Conservation (phyloP, 768 basidiomycete genomes). For the Leccinum aurantiacum region DNA sequence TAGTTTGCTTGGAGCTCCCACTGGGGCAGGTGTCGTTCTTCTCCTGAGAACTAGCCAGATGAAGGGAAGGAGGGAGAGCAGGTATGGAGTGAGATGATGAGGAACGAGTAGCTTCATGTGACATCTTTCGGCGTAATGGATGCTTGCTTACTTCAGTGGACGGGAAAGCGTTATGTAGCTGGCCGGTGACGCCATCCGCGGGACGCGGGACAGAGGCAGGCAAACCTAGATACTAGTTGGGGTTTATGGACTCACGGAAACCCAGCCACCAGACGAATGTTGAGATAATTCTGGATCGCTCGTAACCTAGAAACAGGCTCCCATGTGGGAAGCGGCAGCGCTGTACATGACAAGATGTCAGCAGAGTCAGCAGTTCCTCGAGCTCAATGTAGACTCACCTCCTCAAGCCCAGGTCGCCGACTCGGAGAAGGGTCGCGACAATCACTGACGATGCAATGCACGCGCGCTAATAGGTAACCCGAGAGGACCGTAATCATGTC, state of each 20-base stretch:
- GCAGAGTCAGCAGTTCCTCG: not conserved
- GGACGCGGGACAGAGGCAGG: not conserved
- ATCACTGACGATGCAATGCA: not conserved
- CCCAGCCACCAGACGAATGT: not conserved
- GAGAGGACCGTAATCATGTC: not conserved
- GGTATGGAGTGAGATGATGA: conserved; percentile 10
- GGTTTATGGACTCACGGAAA: conserved; percentile 3
- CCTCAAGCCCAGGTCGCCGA: not conserved
- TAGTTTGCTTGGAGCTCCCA: conserved; percentile 35
- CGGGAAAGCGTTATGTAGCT: conserved; percentile 7
- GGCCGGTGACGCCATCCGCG: conserved; percentile 6
- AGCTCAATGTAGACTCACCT: conserved; percentile 7
- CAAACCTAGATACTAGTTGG: not conserved
- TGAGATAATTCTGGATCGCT: conserved; percentile 5
- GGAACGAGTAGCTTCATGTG: conserved; percentile 1
- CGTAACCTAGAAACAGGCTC: conserved; percentile 16
- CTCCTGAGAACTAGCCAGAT: conserved; percentile 7
- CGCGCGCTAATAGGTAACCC: no score
- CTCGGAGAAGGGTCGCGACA: not conserved
- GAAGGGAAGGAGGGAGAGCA: conserved; percentile 19
- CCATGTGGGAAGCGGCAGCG: conserved; percentile 11
- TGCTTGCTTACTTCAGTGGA: conserved; percentile 1
- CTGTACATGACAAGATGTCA: not conserved
- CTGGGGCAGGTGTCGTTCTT: conserved; percentile 17
- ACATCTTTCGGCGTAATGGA: conserved; percentile 11